These are phyloP conservation scores for Thinopyrum elongatum DNA, from an alignment of 176 grass and related monocot species.

Conservation along the genomic window DNA sequence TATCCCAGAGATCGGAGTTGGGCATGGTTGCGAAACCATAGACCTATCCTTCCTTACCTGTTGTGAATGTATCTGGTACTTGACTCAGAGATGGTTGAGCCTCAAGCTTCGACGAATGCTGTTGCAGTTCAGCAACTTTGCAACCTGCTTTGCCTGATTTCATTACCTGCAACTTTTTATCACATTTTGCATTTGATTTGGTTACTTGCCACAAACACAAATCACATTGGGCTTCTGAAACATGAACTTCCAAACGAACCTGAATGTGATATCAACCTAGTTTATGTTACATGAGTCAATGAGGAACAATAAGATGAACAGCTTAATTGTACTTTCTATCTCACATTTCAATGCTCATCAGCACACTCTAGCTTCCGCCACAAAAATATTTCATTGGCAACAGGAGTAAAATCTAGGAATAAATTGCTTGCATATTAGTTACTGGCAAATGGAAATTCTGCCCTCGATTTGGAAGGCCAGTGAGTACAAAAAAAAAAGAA, in stretches of 20 bases:
- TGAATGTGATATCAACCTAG: not conserved
- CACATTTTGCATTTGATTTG: conserved; percentile 11
- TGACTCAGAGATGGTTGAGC: not conserved
- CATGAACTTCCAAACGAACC: not conserved
- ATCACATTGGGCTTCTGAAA: not conserved
- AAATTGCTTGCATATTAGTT: not conserved
- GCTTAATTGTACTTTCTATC: not conserved
- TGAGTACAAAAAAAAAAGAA: not conserved
- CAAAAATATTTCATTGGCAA: not conserved
- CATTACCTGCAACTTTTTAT: not conserved
- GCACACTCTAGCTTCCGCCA: not conserved
- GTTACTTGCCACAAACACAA: not conserved
- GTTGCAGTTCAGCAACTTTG: not conserved
- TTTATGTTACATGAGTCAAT: not conserved
- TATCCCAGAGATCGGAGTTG: not conserved
- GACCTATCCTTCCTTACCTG: not conserved
- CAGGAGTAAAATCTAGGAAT: not conserved
- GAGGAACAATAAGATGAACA: not conserved
- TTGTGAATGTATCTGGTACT: conserved; percentile 5
- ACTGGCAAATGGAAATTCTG: not conserved
- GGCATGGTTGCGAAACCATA: not conserved
- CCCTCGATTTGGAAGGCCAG: not conserved
- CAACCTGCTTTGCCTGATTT: conserved; percentile 7
- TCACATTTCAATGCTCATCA: not conserved
- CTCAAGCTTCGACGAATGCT: not conserved